Evolutionary conservation across 352 stramenopile genomes (phyloP), one percentile per base, ranked within the genome.

Genomic region (Pythium brachiatum): DNA sequence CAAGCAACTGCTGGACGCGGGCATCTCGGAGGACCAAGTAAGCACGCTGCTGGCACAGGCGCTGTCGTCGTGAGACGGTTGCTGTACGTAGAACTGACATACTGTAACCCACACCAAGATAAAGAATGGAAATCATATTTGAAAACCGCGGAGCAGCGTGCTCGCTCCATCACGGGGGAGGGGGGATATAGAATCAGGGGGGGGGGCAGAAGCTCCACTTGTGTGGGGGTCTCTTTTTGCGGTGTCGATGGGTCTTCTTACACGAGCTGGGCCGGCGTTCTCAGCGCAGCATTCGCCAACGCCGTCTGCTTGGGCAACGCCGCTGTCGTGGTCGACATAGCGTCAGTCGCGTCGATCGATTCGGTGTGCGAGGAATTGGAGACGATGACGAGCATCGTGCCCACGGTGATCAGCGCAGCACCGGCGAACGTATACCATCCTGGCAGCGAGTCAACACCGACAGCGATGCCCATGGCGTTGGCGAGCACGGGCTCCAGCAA

Each of bases 401-500:
- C 86, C n/a, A 73, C 51, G 34, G 89, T 81, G 46, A 93, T 89
- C 21, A 92, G 55, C 27, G 83, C 54, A 0, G 83, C 86, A 15
- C 86, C 86, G 18, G 60, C 44, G 27, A 92, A 72, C 16, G 86
- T 95, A 25, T 89, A 78, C 39, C 78, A 64, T 21, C 86, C 86
- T 2, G 88, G 88, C n/a, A 96, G 63, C 26, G 81, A 64, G 18
- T 92, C 82, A n/a, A 95, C 86, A 16, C 83, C 81, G 13, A 84
- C 69, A 20, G 70, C 75, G 11, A 92, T 73, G 25, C 87, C 89
- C 65, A 97, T 89, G 20, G 88, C 74, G 3, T 78, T 77, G 3
- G 81, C 89, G 12, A 94, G 47, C 46, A 95, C 72, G 12, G 90
- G 90, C 69, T 97, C 89, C n/a, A 96, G 64, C 12, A 97, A 72